These are phyloP conservation scores for Harringtonia lauricola DNA, from an alignment of 2,329 filamentous ascomycete species.

Conservation along the genomic window DNA sequence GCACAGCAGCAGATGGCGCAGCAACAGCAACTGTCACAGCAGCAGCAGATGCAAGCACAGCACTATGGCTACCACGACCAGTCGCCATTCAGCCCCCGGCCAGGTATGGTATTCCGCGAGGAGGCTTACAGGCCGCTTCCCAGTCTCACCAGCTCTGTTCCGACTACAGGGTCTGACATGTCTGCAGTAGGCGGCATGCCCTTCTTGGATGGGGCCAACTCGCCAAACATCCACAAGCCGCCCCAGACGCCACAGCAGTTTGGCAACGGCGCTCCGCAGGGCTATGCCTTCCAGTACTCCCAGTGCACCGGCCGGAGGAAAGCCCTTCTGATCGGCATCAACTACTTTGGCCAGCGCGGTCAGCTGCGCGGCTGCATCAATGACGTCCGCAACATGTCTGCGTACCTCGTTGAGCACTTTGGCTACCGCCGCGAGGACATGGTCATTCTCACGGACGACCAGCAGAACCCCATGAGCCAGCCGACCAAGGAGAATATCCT, in stretches of 20 bases:
- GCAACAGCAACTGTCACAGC: background rate
- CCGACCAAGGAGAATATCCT: constrained; percentile 93
- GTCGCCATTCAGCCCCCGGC: constrained; percentile 26
- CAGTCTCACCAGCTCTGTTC: background rate
- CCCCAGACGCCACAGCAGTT: constrained; percentile 60
- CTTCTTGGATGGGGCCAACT: constrained; percentile 29
- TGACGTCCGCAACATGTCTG: constrained; percentile 94
- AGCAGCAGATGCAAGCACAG: constrained; percentile 15
- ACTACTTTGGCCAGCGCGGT: constrained; percentile 81
- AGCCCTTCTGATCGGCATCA: constrained; percentile 86
- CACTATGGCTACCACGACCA: constrained; percentile 9
- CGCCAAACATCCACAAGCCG: constrained; percentile 43
- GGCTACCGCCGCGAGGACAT: constrained; percentile 93
- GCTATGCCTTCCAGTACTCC: constrained; percentile 83
- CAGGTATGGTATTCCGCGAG: background rate
- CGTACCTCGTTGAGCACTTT: constrained; percentile 79
- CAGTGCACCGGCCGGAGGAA: constrained; percentile 82
- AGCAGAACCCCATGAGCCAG: constrained; percentile 95
- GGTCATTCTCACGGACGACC: constrained; percentile 92
- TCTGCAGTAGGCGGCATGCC: constrained; percentile 35
- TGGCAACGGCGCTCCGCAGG: constrained; percentile 66
- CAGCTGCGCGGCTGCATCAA: constrained; percentile 93
- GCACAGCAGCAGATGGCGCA: background rate
- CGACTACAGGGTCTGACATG: constrained; percentile 13
- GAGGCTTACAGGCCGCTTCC: background rate